Evolutionary conservation across 2,329 filamentous ascomycete genomes (phyloP).

Genomic region (Fusarium falciforme): DNA sequence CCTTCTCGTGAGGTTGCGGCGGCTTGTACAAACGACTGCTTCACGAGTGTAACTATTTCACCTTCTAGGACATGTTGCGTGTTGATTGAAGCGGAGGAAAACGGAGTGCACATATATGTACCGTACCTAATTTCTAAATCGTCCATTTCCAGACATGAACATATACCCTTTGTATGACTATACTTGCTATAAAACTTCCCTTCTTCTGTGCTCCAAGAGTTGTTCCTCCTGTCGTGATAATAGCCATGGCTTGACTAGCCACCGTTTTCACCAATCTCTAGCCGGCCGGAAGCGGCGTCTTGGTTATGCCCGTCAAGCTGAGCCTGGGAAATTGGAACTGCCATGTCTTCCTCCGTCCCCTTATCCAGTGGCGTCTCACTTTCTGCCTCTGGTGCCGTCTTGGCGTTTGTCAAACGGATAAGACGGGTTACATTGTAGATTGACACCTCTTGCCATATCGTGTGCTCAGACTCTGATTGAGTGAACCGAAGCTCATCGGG

Average conservation of each 20-base stretch:
- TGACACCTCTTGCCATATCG: not conserved
- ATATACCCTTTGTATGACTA: slow-evolving; percentile 30
- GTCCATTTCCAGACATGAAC: slow-evolving; percentile 23
- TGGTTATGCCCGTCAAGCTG: not conserved
- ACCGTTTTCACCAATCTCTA: not conserved
- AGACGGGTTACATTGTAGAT: slow-evolving; percentile 4
- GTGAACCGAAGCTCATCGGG: not conserved
- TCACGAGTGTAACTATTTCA: slow-evolving; percentile 11
- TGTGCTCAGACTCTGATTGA: not conserved
- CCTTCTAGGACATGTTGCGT: slow-evolving; percentile 16
- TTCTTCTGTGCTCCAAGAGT: not conserved
- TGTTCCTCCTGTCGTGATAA: not conserved
- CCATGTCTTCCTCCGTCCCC: not conserved
- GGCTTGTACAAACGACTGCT: not conserved
- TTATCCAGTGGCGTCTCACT: slow-evolving; percentile 1
- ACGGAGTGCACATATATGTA: slow-evolving; percentile 21
- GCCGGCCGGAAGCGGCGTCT: not conserved
- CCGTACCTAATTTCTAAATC: slow-evolving; percentile 26
- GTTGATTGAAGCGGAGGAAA: slow-evolving; percentile 3
- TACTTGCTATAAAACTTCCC: not conserved
- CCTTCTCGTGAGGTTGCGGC: not conserved
- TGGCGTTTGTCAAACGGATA: not conserved
- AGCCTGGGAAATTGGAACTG: not conserved
- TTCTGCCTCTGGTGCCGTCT: not conserved
- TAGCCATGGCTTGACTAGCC: not conserved